These are phyloP conservation scores for Bocquillonia castaneifolia DNA, from an alignment of 441 rosid species.

Conservation along the genomic window DNA sequence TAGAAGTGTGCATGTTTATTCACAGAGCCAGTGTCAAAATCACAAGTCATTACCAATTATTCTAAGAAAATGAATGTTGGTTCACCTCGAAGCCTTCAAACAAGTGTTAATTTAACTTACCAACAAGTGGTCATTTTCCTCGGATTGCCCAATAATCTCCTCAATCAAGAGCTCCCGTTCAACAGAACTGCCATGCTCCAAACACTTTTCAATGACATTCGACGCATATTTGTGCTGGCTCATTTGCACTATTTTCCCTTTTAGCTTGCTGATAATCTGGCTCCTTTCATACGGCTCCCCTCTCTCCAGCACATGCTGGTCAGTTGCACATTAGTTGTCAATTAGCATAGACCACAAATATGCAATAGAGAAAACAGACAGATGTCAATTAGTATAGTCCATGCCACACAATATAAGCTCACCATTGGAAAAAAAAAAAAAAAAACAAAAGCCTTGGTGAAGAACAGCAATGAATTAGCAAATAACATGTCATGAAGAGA, in stretches of 20 bases:
- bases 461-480: background rate
- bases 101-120: slow-evolving; percentile 29
- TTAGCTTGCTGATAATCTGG: slow-evolving; percentile 49
- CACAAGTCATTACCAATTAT: too few species aligned
- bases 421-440: background rate
- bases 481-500: background rate
- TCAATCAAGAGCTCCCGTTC: slow-evolving; percentile 51
- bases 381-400: background rate
- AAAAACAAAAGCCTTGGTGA: too few species aligned
- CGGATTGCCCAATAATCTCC: slow-evolving; percentile 49
- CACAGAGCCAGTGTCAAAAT: too few species aligned
- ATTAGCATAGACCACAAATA: background rate
- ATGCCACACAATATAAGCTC: background rate
- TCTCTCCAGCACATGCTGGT: slow-evolving; percentile 63
- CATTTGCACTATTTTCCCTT: slow-evolving; percentile 53
- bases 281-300: slow-evolving; percentile 49
- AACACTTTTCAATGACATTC: slow-evolving; percentile 67
- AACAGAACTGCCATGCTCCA: slow-evolving; percentile 44
- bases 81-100: background rate
- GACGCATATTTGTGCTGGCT: slow-evolving; percentile 73
- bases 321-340: background rate
- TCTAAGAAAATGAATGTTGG: too few species aligned
- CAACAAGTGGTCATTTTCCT: slow-evolving; percentile 51
- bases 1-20: background rate
- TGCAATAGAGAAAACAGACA: background rate